phyloP scores from a whole-genome alignment of 2,329 filamentous ascomycete genomes.

The Ophiostoma fasciatum region DNA sequence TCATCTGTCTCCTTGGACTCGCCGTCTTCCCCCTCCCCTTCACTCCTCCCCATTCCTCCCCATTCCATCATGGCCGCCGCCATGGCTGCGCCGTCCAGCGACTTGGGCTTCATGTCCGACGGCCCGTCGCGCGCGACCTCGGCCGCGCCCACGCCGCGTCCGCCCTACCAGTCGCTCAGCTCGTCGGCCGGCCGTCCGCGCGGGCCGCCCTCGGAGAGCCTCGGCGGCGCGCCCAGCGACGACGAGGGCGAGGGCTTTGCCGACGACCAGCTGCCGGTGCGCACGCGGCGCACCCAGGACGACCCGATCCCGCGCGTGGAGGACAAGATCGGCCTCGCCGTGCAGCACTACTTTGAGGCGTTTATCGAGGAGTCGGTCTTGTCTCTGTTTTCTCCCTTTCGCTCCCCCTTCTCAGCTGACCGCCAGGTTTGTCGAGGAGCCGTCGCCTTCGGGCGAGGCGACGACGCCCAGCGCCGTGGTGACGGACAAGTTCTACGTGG shows the following conservation, averaged over 20 bases:
- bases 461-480: conserved; percentile 50
- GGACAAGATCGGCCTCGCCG: conserved; percentile 58
- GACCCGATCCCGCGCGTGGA: conserved; percentile 54
- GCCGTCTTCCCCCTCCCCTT: neutral
- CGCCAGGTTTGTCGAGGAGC: conserved; percentile 51
- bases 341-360: conserved; percentile 62
- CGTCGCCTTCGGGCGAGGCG: conserved; percentile 42
- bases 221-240: conserved; percentile 40
- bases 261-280: conserved; percentile 46
- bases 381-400: neutral
- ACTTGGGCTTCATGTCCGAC: conserved; percentile 44
- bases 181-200: conserved; percentile 39
- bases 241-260: conserved; percentile 48
- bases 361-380: conserved; percentile 60
- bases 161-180: conserved; percentile 26
- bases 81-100: conserved; percentile 38
- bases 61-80: conserved; percentile 14
- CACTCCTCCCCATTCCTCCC: neutral
- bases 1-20: neutral
- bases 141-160: conserved; percentile 26
- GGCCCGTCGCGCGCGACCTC: conserved; percentile 23
- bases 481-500: conserved; percentile 72
- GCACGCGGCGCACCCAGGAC: conserved; percentile 31
- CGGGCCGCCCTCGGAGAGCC: conserved; percentile 47
- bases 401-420: neutral